Base-by-base conservation (phyloP, 495 filamentous ascomycete species). In the Xylaria acuta region DNA sequence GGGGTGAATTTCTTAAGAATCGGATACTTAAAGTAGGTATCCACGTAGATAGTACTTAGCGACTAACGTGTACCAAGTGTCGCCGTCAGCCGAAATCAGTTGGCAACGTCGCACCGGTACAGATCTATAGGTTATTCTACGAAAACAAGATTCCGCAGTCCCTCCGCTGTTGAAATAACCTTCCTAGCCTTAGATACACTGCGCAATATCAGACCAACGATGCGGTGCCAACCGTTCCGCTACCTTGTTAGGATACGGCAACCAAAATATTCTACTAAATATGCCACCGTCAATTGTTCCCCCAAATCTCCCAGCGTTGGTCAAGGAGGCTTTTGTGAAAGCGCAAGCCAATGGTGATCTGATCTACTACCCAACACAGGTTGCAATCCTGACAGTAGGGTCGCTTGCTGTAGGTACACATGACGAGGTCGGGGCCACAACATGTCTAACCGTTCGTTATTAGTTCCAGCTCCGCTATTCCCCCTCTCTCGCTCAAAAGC, bases 381-480 rank as follows among this genome's bases (percentile, higher is more conserved):
- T 90, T 36, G 80, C 86, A 16, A 80, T 89, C 67, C 74, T 92
- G 49, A 81, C 83, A 67, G 79, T 85, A 6, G 82, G 84, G 70
- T 88, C 86, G 22, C 80, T 91, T 34, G 84, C 88, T 3, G 89
- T 91, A 77, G 75, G 80, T 68, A 38, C 40, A 18, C 34, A 43
- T 22, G 36, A n/a, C 32, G 60, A 45, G 58, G 30, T 36, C 63
- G 43, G 27, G 47, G 40, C 36, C 67, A 64, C 53, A 59, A n/a
- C 49, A 36, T 16, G 9, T 34, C 71, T 72, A 67, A 74, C 69
- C 12, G n/a, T 41, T 38, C 9, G 3, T 65, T 34, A 80, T 67
- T 30, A 81, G 80, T 95, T 91, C 80, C 92, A 95, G 85, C 84
- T 95, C 25, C 90, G 92, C 51, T 95, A 90, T 82, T 93, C 92